phyloP scores from a whole-genome alignment of 352 stramenopile genomes.

The Phytopythium sindhum region DNA sequence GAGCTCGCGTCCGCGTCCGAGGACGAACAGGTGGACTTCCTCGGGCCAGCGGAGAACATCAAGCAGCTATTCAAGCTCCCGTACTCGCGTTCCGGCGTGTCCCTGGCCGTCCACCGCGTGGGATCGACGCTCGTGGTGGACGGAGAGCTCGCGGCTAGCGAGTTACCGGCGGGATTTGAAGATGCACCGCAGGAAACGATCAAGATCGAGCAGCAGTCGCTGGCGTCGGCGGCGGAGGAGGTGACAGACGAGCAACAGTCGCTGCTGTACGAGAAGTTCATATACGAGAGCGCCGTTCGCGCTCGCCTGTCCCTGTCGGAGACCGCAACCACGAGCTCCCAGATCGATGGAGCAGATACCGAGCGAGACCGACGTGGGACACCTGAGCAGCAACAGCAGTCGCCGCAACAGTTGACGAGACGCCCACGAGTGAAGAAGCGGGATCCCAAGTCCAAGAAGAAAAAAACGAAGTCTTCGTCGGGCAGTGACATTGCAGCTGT shows the following conservation, averaged over 20 bases:
- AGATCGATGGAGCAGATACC: slow-evolving; percentile 11
- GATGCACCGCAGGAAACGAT: slow-evolving; percentile 52
- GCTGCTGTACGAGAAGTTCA: slow-evolving; percentile 84
- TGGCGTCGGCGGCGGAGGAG: slow-evolving; percentile 18
- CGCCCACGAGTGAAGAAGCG: not conserved
- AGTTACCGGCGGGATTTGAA: slow-evolving; percentile 68
- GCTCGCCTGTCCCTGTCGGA: slow-evolving; percentile 21
- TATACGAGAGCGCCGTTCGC: slow-evolving; percentile 71
- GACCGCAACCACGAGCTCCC: slow-evolving; percentile 4
- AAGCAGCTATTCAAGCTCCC: slow-evolving; percentile 86
- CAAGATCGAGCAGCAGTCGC: slow-evolving; percentile 44
- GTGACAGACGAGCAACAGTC: slow-evolving; percentile 23
- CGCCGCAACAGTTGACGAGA: not conserved
- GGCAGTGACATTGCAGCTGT: not conserved
- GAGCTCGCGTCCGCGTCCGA: slow-evolving; percentile 67
- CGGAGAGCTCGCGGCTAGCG: slow-evolving; percentile 64
- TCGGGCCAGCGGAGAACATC: slow-evolving; percentile 82
- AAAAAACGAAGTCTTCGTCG: not conserved
- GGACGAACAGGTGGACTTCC: slow-evolving; percentile 71
- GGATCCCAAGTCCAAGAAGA: slow-evolving; percentile 3
- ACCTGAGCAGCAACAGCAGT: not conserved
- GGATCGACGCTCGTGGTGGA: slow-evolving; percentile 79
- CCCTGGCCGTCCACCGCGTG: slow-evolving; percentile 75
- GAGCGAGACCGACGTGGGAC: not conserved
- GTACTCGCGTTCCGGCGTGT: slow-evolving; percentile 78